A percentile compares a stretch with the other conserved stretches of the same genome.
phyloP scores from a whole-genome alignment of 306 rosid species.

The Rosa lucieae region DNA sequence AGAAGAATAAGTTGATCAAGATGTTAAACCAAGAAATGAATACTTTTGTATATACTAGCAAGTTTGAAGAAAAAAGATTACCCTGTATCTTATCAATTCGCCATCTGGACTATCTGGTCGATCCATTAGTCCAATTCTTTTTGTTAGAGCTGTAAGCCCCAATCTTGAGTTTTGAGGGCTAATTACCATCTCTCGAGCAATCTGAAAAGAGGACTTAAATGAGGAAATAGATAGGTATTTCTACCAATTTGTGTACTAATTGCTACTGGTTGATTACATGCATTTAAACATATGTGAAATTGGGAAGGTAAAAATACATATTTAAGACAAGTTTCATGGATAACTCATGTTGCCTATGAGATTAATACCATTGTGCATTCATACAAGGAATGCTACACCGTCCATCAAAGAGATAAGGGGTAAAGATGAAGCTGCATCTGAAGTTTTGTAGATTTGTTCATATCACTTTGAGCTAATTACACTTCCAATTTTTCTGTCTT shows the following conservation, averaged over 20 bases:
- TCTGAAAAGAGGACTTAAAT: slow-evolving; percentile 49
- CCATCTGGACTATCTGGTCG: slow-evolving; percentile 82
- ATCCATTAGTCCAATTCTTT: slow-evolving; percentile 68
- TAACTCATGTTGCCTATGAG: slow-evolving; percentile 2
- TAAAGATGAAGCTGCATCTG: neutral
- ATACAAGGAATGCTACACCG: neutral
- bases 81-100: slow-evolving; percentile 89
- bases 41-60: neutral
- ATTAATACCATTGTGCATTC: neutral
- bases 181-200: slow-evolving; percentile 98
- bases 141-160: slow-evolving; percentile 81
- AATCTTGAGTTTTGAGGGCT: slow-evolving; percentile 86
- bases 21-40: neutral
- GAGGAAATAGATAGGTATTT: slow-evolving; percentile 1
- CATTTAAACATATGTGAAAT: neutral
- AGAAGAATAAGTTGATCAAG: slow-evolving; percentile 27
- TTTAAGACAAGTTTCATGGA: neutral
- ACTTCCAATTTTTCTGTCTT: neutral
- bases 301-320: neutral
- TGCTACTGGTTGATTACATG: neutral
- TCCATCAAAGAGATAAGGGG: neutral
- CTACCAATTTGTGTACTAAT: neutral
- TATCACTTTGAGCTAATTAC: neutral
- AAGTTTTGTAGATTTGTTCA: slow-evolving; percentile 3
- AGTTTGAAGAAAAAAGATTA: slow-evolving; percentile 39